Base-by-base conservation (phyloP, 192 early-diverging fungal genomes). In the Rhizoclosmatium globosum region DNA sequence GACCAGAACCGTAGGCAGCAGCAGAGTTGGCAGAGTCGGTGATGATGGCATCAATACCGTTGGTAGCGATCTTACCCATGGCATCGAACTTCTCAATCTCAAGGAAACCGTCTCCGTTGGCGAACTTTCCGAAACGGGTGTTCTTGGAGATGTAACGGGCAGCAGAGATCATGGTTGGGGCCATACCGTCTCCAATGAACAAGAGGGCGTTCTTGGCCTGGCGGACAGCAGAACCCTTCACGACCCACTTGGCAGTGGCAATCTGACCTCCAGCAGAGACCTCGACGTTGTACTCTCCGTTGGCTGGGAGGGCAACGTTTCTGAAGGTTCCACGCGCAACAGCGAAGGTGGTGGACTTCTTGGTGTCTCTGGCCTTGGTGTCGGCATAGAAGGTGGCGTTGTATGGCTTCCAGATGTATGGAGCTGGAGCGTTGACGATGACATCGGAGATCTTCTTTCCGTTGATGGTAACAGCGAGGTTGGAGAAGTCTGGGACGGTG, bases 1-100 rank as follows among this genome's bases (percentile, higher is more conserved):
- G 74, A n/a, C 89, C 91, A 79, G 87, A 81, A 79, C 84, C 79
- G 81, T 92, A 92, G 71, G 91, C 79, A 4, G 85, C 81, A 58
- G 91, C 91, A n/a, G 88, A 90, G 82, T 92, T 92, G 81, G 91
- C 91, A 72, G 91, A 92, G 82, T 92, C 91, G 48, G 91, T 92
- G 57, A 91, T 71, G 41, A 92, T 84, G n/a, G 87, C 80, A 74
- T 92, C 91, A 53, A 91, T 57, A 73, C 79, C 91, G 74, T 92
- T 90, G 83, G 90, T 90, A 79, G 79, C 83, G 86, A 61, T 86
- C 84, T 58, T 89, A 74, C 84, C 84, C 64, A 85, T 73, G 76
- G 68, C 50, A 59, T 74, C 79, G 46, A 78, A 76, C 44, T 71
- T 65, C 46, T 83, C 84, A 11, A 85, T 66, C 44, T 53, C 47